Evolutionary conservation across 2,329 filamentous ascomycete genomes (phyloP), one percentile per base, ranked within the genome.

Genomic region (Arthrobotrys musiformis): DNA sequence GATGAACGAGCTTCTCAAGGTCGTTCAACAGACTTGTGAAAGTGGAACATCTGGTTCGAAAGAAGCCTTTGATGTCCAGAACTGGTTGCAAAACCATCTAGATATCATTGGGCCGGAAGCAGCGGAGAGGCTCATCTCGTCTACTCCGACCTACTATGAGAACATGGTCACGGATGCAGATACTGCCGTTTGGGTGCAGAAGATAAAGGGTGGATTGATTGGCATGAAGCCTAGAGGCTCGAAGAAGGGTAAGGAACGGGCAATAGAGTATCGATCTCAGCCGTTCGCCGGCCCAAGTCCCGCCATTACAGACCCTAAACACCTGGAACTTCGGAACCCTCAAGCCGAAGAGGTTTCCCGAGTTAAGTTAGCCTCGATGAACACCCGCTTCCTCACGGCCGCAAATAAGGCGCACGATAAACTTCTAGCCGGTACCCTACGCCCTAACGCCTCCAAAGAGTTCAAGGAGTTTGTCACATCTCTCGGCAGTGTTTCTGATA

Each of bases 401-500:
- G 67, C 74, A 1, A 63, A 63, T 28, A 78, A 68, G 13, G 74
- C 74, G 1, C 73, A 73, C 37, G 62, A 78, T 9, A 78, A 78
- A 33, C 63, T 78, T 5, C 5, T 73, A 11, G 50, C 60, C 3
- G 74, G 68, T 1, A 68, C 68, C 4, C 26, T 42, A 15, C 54
- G 74, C 15, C 46, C 74, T 2, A 62, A 26, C 15, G 74, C 73
- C 19, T 77, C 73, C 28, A 72, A 58, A 15, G 74, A 72, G 35
- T 78, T 78, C 37, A 68, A 73, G 8, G 62, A 73, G 15, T 78
- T 78, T 42, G 74, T 78, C 15, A 54, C 52, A 2, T 73, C 74
- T 7, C 67, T 78, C 17, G 68, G 74, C 11, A 35, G 63, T 4
- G 68, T 72, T n/a, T 37, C 70, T 15, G 56, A 72, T 33, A 72